These are phyloP conservation scores for Periglandula ipomoeae DNA, from an alignment of 2,329 filamentous ascomycete genomes.

Conservation along the genomic window DNA sequence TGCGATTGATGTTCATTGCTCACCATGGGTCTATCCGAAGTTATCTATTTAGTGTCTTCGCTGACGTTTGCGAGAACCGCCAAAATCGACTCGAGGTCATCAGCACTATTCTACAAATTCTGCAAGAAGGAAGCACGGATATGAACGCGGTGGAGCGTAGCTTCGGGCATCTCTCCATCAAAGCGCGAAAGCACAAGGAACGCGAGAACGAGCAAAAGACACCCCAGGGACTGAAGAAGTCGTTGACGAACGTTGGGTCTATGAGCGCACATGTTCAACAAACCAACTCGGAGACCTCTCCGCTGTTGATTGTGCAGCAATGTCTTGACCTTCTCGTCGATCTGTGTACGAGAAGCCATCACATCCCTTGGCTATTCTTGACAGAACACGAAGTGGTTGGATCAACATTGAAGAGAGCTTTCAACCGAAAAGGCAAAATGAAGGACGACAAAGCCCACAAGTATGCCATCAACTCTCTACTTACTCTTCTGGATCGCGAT, in stretches of 20 bases:
- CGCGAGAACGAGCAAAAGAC: constrained; percentile 58
- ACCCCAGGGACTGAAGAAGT: constrained; percentile 70
- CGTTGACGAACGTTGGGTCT: constrained; percentile 49
- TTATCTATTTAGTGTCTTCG: constrained; percentile 77
- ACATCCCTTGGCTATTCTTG: constrained; percentile 85
- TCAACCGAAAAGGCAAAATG: constrained; percentile 76
- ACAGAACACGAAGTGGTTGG: constrained; percentile 78
- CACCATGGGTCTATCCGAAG: constrained; percentile 79
- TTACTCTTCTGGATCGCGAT: constrained; percentile 83
- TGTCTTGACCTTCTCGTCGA: constrained; percentile 80
- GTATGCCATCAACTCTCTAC: constrained; percentile 84
- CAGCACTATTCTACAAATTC: constrained; percentile 81
- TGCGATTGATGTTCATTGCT: constrained; percentile 97
- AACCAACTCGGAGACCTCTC: constrained; percentile 79
- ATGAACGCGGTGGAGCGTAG: constrained; percentile 90
- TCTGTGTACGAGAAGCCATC: constrained; percentile 73
- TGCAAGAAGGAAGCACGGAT: constrained; percentile 92
- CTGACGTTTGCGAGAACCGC: constrained; percentile 91
- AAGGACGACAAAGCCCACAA: constrained; percentile 79
- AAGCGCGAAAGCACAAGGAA: constrained; percentile 72
- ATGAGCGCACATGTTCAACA: constrained; percentile 28
- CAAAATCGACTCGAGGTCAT: constrained; percentile 92
- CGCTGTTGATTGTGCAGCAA: constrained; percentile 90
- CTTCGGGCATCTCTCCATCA: constrained; percentile 85
- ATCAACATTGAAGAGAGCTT: constrained; percentile 64